A percentile compares a stretch with the other conserved stretches of the same genome.
Evolutionary conservation across 2,329 filamentous ascomycete species (phyloP).

Genomic region (Fusarium continuum): DNA sequence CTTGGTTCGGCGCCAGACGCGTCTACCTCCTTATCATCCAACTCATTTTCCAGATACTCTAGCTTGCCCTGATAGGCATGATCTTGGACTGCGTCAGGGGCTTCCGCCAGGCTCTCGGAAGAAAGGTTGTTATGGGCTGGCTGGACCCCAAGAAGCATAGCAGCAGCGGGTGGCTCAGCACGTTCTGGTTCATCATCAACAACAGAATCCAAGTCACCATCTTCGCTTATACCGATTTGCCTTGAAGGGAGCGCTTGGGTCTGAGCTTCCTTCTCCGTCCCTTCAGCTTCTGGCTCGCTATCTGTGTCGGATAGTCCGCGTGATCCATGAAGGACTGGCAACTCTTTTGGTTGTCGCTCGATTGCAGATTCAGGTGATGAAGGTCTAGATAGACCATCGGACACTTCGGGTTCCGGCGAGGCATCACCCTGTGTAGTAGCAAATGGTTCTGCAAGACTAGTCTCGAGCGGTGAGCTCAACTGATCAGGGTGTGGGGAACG

Average conservation of each 20-base stretch:
- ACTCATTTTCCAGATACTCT: background rate
- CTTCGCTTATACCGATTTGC: background rate
- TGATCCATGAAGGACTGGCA: background rate
- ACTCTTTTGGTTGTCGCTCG: background rate
- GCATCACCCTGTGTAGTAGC: background rate
- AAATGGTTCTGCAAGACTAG: background rate
- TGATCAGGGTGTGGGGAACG: background rate
- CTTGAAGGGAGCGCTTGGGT: background rate
- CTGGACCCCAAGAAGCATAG: background rate
- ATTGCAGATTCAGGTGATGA: background rate
- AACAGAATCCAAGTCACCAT: background rate
- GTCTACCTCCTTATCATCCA: background rate
- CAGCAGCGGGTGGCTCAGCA: background rate
- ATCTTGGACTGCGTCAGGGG: background rate
- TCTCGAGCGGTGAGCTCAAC: background rate
- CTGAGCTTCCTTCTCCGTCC: background rate
- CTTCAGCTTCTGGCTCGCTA: conserved; percentile 8
- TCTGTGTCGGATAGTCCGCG: conserved; percentile 1
- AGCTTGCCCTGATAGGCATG: background rate
- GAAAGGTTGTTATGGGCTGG: background rate
- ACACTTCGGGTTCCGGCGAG: background rate
- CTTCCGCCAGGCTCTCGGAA: background rate
- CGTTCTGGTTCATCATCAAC: background rate
- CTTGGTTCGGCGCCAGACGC: background rate
- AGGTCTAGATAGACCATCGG: background rate